phyloP scores from a whole-genome alignment of 495 filamentous ascomycete genomes.

The Amorphotheca resinae region DNA sequence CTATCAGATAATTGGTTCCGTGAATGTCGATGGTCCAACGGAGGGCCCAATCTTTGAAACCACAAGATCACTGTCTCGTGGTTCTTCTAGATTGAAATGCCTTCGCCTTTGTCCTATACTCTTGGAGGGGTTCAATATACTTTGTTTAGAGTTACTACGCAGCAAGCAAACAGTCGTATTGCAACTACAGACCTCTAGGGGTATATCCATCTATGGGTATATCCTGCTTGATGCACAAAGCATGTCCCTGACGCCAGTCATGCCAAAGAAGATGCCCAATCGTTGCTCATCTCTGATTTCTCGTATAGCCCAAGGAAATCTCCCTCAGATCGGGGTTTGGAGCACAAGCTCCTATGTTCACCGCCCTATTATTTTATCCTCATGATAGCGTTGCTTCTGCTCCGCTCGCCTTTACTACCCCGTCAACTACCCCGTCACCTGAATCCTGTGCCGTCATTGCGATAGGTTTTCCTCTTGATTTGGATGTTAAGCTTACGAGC shows the following conservation, averaged over 20 bases:
- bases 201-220: neutral
- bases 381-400: conserved; percentile 22
- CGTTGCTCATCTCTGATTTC: neutral
- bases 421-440: conserved; percentile 11
- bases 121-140: too few species aligned
- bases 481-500: conserved; percentile 47
- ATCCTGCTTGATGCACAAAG: neutral
- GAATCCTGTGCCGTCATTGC: conserved; percentile 14
- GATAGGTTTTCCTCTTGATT: conserved; percentile 24
- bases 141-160: too few species aligned
- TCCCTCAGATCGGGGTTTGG: neutral
- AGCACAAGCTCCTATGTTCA: neutral
- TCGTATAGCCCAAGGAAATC: neutral
- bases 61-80: too few species aligned
- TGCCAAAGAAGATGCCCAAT: neutral
- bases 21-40: too few species aligned
- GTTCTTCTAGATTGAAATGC: too few species aligned
- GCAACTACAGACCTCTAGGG: neutral
- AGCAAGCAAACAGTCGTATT: neutral
- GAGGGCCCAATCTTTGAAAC: too few species aligned
- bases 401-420: conserved; percentile 26
- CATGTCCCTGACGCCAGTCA: neutral
- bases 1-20: too few species aligned
- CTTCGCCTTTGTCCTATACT: too few species aligned
- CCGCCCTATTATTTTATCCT: neutral